Evolutionary conservation across 2,329 filamentous ascomycete genomes (phyloP).

Genomic region (Cercospora sp.): DNA sequence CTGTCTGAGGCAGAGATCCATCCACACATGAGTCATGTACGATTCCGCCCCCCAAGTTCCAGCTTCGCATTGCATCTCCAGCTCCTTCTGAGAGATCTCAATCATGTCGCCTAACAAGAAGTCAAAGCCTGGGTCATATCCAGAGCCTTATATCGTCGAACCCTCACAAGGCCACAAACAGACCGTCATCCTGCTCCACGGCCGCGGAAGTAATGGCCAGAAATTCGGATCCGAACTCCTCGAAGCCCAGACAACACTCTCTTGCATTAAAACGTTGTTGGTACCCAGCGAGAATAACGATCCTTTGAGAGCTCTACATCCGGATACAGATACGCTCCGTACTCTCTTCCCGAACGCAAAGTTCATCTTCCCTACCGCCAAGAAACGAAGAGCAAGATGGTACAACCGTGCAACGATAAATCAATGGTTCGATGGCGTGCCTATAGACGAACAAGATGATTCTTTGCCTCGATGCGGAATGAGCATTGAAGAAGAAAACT

Average conservation of each 20-base stretch:
- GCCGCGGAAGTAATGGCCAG: constrained; percentile 13
- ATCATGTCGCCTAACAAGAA: background rate
- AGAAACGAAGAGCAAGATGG: constrained; percentile 46
- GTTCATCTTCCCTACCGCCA: constrained; percentile 56
- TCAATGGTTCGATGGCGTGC: constrained; percentile 56
- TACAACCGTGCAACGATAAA: constrained; percentile 49
- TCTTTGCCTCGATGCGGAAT: constrained; percentile 28
- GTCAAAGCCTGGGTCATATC: background rate
- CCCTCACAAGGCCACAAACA: constrained; percentile 6
- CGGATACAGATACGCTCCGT: constrained; percentile 33
- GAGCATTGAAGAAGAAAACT: constrained; percentile 42
- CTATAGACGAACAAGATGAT: constrained; percentile 18
- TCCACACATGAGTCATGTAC: no score
- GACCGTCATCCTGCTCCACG: constrained; percentile 22
- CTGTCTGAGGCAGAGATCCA: no score
- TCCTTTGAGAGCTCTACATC: background rate
- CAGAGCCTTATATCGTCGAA: background rate
- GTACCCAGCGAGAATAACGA: no score
- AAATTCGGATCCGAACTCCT: constrained; percentile 47
- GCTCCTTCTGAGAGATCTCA: no score
- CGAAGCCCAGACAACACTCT: background rate
- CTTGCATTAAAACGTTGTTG: background rate
- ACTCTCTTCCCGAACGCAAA: constrained; percentile 45
- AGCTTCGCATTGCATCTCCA: no score
- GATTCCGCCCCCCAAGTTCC: no score